Conservation (phyloP, 73 alveolate genomes). For the Urostyla sp. region DNA sequence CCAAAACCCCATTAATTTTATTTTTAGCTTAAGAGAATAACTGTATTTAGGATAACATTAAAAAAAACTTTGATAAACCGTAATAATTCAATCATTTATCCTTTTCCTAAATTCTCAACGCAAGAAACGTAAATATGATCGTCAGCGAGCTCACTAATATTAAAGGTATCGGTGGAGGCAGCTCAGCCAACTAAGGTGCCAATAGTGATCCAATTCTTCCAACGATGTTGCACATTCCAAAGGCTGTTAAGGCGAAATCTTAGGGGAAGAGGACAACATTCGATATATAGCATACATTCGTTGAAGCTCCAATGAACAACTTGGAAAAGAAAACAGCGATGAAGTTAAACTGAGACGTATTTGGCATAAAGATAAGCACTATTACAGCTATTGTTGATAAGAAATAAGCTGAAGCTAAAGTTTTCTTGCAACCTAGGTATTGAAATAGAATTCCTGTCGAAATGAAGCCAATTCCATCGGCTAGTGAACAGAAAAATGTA, state of each 20-base stretch:
- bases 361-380: background rate
- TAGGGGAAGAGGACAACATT: slow-evolving; percentile 35
- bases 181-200: slow-evolving; percentile 30
- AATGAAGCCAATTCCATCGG: slow-evolving; percentile 6
- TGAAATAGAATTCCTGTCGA: slow-evolving; percentile 13
- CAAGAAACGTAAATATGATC: no score
- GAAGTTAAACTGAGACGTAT: background rate
- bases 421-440: slow-evolving; percentile 19
- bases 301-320: no score
- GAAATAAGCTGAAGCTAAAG: slow-evolving; percentile 1
- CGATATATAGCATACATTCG: no score
- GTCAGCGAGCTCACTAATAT: no score
- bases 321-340: background rate
- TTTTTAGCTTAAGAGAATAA: no score
- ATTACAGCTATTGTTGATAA: background rate
- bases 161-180: slow-evolving; percentile 41
- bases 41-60: no score
- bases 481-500: background rate
- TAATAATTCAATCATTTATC: no score
- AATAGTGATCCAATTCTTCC: slow-evolving; percentile 18
- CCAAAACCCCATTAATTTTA: no score
- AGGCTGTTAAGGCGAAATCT: slow-evolving; percentile 39
- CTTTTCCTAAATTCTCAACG: no score
- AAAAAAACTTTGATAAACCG: no score
- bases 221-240: slow-evolving; percentile 31